These are phyloP conservation scores for Malbranchea cinnamomea DNA, from an alignment of 2,329 filamentous ascomycete genomes.

Conservation along the genomic window DNA sequence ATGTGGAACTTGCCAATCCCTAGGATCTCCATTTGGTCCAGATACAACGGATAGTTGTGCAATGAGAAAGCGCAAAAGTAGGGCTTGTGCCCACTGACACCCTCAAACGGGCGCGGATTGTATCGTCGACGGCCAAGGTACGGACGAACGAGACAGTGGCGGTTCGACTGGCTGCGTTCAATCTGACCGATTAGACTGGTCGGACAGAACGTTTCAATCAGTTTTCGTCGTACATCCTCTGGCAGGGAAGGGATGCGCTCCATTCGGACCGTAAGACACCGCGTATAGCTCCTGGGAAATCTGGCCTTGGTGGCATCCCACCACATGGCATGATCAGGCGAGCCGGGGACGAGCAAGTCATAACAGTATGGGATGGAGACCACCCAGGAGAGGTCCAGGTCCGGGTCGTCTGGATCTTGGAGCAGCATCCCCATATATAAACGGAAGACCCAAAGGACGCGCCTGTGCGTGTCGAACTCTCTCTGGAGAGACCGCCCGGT, in stretches of 20 bases:
- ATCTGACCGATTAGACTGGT: conserved; percentile 13
- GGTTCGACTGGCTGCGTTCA: conserved; percentile 18
- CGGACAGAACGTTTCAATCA: conserved; percentile 23
- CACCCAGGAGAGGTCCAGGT: conserved; percentile 2
- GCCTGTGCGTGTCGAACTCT: conserved; percentile 19
- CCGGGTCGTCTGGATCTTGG: conserved; percentile 1
- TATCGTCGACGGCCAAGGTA: conserved; percentile 31
- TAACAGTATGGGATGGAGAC: conserved; percentile 15
- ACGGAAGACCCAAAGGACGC: conserved; percentile 10
- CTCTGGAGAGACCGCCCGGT: conserved; percentile 16
- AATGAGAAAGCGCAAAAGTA: conserved; percentile 22
- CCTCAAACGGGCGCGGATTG: conserved; percentile 4
- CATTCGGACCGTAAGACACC: conserved; percentile 21
- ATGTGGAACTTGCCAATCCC: conserved; percentile 16
- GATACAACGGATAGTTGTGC: conserved; percentile 35
- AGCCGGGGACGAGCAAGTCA: conserved; percentile 12
- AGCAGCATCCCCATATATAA: too few species aligned
- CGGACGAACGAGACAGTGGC: conserved; percentile 36
- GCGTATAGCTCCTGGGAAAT: conserved; percentile 17
- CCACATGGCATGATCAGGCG: conserved; percentile 12
- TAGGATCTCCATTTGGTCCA: conserved; percentile 36
- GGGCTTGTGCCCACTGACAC: conserved; percentile 7
- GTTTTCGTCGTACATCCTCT: conserved; percentile 12
- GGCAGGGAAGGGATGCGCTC: conserved; percentile 23
- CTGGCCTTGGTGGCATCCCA: conserved; percentile 14